Percentiles rank a stretch among this genome's conserved stretches.
Conservation (phyloP, 2,329 filamentous ascomycete genomes). For the Hypoxylon sp. region DNA sequence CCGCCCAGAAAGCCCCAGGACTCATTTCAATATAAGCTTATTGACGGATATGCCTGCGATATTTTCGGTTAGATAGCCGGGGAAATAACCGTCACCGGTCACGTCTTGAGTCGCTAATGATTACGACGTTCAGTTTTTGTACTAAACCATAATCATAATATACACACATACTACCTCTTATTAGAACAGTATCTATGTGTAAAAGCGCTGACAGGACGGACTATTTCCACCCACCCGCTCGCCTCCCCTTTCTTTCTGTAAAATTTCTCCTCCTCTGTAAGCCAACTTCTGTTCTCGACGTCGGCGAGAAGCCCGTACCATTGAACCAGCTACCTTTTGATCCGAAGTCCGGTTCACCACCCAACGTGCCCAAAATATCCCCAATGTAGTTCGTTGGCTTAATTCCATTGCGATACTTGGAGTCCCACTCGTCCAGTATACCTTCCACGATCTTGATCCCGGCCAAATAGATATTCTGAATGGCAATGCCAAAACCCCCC, state of each 20-base stretch:
- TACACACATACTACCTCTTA: background rate
- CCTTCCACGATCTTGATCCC: slow-evolving; percentile 76
- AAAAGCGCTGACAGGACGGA: background rate
- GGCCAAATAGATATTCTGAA: slow-evolving; percentile 76
- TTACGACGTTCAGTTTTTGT: background rate
- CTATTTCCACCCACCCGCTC: slow-evolving; percentile 32
- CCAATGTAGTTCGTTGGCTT: slow-evolving; percentile 75
- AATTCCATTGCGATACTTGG: slow-evolving; percentile 70
- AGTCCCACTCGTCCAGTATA: slow-evolving; percentile 73
- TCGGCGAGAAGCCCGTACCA: slow-evolving; percentile 17
- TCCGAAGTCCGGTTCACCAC: slow-evolving; percentile 76
- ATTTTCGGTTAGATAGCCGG: background rate
- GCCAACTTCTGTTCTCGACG: slow-evolving; percentile 3
- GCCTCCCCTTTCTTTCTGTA: slow-evolving; percentile 12
- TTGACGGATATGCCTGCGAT: background rate
- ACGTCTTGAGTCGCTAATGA: background rate
- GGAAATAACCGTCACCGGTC: background rate
- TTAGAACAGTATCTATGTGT: background rate
- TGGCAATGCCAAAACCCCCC: slow-evolving; percentile 74
- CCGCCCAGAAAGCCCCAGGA: background rate
- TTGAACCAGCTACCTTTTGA: slow-evolving; percentile 59
- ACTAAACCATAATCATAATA: background rate
- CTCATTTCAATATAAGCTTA: background rate
- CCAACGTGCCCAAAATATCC: slow-evolving; percentile 78
- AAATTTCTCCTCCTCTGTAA: slow-evolving; percentile 11